Conservation (phyloP, 306 rosid species). For the Trichosanthes truncata region DNA sequence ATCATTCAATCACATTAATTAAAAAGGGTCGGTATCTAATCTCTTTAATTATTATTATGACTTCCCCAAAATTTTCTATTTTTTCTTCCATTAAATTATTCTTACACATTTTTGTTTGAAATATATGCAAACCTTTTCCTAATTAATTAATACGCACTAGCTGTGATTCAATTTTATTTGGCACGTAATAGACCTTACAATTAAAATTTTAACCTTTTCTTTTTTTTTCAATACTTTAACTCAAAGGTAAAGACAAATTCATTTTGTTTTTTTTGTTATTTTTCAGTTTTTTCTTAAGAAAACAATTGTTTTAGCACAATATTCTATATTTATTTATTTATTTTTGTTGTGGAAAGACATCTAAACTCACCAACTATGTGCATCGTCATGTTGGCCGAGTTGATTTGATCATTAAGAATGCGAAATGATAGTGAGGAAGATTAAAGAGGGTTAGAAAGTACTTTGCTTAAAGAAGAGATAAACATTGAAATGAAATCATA, state of each 20-base stretch:
- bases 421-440: neutral
- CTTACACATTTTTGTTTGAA: neutral
- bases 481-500: neutral
- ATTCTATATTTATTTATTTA: too few relatives aligned
- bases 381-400: too few relatives aligned
- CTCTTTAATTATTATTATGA: neutral
- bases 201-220: too few relatives aligned
- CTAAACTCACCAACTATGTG: too few relatives aligned
- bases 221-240: too few relatives aligned
- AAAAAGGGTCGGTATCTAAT: constrained; percentile 6
- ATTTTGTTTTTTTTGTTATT: too few relatives aligned
- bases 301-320: too few relatives aligned
- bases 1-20: neutral
- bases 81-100: neutral
- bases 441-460: neutral
- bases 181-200: neutral
- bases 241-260: too few relatives aligned
- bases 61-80: neutral
- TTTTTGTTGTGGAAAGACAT: too few relatives aligned
- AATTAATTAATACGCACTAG: neutral
- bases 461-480: neutral
- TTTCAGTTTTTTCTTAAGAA: too few relatives aligned
- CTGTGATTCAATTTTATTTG: neutral
- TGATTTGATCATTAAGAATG: too few relatives aligned
- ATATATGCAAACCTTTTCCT: neutral